Base-by-base conservation (phyloP, 2,329 filamentous ascomycete species). In the Fusarium sulawesiense region DNA sequence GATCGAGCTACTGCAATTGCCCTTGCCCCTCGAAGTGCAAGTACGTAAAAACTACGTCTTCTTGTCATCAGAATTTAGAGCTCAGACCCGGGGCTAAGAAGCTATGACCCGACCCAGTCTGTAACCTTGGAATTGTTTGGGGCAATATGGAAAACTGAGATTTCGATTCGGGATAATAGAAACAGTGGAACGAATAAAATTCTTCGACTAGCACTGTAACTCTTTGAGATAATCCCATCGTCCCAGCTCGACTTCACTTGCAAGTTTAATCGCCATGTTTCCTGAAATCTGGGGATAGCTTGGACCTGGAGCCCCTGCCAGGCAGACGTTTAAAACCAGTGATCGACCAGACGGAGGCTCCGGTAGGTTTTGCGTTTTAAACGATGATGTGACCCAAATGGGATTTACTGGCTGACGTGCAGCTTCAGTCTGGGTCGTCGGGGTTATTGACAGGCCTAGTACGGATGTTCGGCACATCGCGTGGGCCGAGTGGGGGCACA, bases 381-480 rank as follows among this genome's bases (percentile, higher is more conserved):
- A 56, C 54, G 66, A 64, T 62, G 72, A 71, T 73, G 60, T 56
- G 37, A 73, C 60, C 23, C 21, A 68, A 54, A 23, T 29, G 30
- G 34, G 42, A 49, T 58, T 47, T 60, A 63, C 50, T 56, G 56
- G 62, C 56, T 62, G 55, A 67, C 51, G 45, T 61, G 59, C 67
- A 70, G 49, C 37, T 56, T 27, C 41, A 59, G 47, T 67, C 60
- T 73, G 70, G 57, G 70, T 61, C 57, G 67, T 71, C 72, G 68
- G 67, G 49, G 61, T 60, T 61, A 50, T 23, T 72, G 53, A 69
- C 49, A 62, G 64, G 66, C 48, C 48, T 64, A 48, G 30, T 53
- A 60, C 73, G 73, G 73, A 71, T 64, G 61, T 75, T 66, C 73
- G 73, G 73, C 73, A 75, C 73, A 60, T 74, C 71, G 73, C 67